Conservation (phyloP, 1,284 basidiomycete species). For the Schizophyllum commune region DNA sequence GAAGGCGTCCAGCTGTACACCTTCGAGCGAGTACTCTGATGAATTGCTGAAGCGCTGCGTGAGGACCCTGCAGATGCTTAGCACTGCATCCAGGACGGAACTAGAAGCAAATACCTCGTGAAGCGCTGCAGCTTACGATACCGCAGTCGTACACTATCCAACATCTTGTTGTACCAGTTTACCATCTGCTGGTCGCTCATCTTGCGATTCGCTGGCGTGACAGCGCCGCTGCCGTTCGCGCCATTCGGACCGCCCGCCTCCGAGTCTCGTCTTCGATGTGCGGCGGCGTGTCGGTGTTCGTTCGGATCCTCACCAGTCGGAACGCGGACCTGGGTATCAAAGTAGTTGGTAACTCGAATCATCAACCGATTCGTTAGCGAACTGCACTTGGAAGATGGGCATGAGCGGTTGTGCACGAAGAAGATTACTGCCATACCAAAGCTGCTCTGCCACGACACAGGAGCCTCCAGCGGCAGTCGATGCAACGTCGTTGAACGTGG, state of each 20-base stretch:
- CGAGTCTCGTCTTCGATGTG: constrained; percentile 13
- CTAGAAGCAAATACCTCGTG: constrained; percentile 52
- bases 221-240: constrained; percentile 11
- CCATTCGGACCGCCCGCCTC: constrained; percentile 9
- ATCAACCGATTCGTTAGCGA: constrained; percentile 87
- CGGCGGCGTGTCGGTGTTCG: constrained; percentile 16
- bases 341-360: constrained; percentile 87
- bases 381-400: constrained; percentile 28
- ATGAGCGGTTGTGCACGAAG: constrained; percentile 4
- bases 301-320: constrained; percentile 39
- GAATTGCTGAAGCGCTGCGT: constrained; percentile 91
- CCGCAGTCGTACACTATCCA: constrained; percentile 89
- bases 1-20: constrained; percentile 74
- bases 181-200: constrained; percentile 83
- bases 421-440: constrained; percentile 54
- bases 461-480: constrained; percentile 87
- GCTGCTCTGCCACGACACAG: constrained; percentile 86
- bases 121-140: constrained; percentile 94
- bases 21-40: constrained; percentile 86
- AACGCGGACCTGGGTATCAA: constrained; percentile 87
- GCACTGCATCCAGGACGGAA: constrained; percentile 2
- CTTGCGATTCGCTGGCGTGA: constrained; percentile 20
- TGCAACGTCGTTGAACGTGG: constrained; percentile 91
- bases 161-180: constrained; percentile 87
- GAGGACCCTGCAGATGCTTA: constrained; percentile 45